A percentile compares a stretch with the other conserved stretches of the same genome.
These are phyloP conservation scores for Bondarzewia mesenterica DNA, from an alignment of 1,284 basidiomycete species.

Conservation along the genomic window DNA sequence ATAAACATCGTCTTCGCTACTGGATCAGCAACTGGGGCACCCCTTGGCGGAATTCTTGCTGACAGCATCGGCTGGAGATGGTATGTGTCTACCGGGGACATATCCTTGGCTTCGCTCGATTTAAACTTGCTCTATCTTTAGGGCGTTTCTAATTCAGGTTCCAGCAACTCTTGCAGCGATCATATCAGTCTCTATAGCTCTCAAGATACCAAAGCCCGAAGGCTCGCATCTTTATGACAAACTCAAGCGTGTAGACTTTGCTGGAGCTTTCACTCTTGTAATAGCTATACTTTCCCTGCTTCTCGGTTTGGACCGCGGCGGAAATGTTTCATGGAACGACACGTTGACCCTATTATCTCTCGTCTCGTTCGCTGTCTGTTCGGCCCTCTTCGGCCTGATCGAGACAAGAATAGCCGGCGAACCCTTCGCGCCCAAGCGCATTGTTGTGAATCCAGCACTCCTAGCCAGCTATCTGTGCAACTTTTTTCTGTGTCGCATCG, in stretches of 20 bases:
- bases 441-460: constrained; percentile 40
- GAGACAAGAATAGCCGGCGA: constrained; percentile 42
- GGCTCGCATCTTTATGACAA: constrained; percentile 33
- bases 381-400: constrained; percentile 20
- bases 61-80: constrained; percentile 62
- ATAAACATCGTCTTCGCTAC: constrained; percentile 49
- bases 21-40: constrained; percentile 48
- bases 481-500: constrained; percentile 42
- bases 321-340: constrained; percentile 48
- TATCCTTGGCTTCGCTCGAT: background rate
- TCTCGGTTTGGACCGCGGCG: constrained; percentile 47
- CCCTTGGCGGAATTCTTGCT: constrained; percentile 48
- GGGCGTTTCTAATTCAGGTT: constrained; percentile 53
- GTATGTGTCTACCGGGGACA: constrained; percentile 20
- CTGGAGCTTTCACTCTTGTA: constrained; percentile 44
- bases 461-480: constrained; percentile 51
- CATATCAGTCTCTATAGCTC: constrained; percentile 37
- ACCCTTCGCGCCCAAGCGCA: constrained; percentile 49
- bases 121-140: constrained; percentile 13
- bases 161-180: constrained; percentile 47
- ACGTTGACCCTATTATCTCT: constrained; percentile 21
- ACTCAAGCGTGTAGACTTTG: constrained; percentile 50
- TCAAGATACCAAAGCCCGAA: constrained; percentile 37
- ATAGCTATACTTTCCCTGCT: constrained; percentile 45
- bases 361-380: constrained; percentile 13